A percentile compares a stretch with the other conserved stretches of the same genome.
These are phyloP conservation scores for Xerocomus potaroensis DNA, from an alignment of 768 basidiomycete genomes.

Conservation along the genomic window DNA sequence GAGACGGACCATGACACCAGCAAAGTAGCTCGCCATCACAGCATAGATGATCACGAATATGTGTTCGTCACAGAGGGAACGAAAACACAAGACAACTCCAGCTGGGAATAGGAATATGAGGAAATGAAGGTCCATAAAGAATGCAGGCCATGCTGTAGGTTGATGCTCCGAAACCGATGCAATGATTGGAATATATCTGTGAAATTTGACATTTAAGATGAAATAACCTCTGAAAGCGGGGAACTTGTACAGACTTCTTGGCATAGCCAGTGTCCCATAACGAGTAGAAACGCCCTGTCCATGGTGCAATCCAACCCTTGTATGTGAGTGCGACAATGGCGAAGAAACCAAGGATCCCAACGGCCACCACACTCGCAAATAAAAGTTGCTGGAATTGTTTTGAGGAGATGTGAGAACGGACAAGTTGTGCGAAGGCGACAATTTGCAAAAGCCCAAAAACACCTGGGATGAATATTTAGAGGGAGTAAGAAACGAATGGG, in stretches of 20 bases:
- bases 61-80: conserved; percentile 91
- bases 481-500: neutral
- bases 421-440: conserved; percentile 87
- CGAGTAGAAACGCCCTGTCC: conserved; percentile 99
- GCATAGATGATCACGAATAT: conserved; percentile 99
- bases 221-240: neutral
- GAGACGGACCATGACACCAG: conserved; percentile 98
- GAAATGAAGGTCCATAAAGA: conserved; percentile 99
- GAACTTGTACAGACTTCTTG: conserved; percentile 74
- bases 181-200: conserved; percentile 92
- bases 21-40: conserved; percentile 94
- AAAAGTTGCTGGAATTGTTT: conserved; percentile 89
- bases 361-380: conserved; percentile 59
- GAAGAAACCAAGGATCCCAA: conserved; percentile 66
- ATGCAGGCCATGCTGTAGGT: conserved; percentile 98
- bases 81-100: conserved; percentile 93
- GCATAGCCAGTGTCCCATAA: conserved; percentile 99
- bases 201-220: conserved; percentile 1
- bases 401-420: conserved; percentile 83
- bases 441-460: conserved; percentile 97
- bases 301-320: conserved; percentile 94
- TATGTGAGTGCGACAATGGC: conserved; percentile 82
- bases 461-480: conserved; percentile 41
- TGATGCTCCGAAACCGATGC: conserved; percentile 99
- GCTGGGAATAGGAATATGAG: conserved; percentile 98